phyloP scores from a whole-genome alignment of 2,329 filamentous ascomycete species.

The Pyricularia grisea region DNA sequence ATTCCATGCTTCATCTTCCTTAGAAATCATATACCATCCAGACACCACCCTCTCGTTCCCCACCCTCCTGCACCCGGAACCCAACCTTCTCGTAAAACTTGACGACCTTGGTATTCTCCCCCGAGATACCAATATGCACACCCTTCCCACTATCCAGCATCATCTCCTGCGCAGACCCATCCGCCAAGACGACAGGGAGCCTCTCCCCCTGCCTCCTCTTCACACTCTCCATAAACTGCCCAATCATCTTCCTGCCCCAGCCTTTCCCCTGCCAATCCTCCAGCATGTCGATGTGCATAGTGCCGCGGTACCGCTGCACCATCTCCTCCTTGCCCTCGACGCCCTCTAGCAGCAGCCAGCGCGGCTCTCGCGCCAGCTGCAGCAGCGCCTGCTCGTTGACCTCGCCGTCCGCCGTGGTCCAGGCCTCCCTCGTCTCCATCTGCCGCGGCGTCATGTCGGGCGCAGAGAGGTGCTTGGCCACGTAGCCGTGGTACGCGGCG shows the following conservation, averaged over 20 bases:
- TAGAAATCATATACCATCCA: conserved; percentile 32
- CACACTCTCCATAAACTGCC: conserved; percentile 29
- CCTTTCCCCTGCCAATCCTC: conserved; percentile 29
- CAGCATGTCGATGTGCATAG: conserved; percentile 41
- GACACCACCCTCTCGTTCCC: conserved; percentile 22
- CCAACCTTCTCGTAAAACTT: conserved; percentile 37
- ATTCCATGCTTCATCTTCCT: too few relatives aligned
- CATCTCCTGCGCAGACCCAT: conserved; percentile 7
- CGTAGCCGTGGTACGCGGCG: conserved; percentile 27
- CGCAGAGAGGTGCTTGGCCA: conserved; percentile 20
- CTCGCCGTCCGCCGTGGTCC: conserved; percentile 28
- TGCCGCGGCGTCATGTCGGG: conserved; percentile 12
- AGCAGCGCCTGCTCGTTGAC: conserved; percentile 25
- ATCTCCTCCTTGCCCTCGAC: conserved; percentile 24
- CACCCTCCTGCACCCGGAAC: conserved; percentile 28
- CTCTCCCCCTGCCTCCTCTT: conserved; percentile 9
- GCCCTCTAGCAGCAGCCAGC: conserved; percentile 27
- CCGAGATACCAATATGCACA: conserved; percentile 32
- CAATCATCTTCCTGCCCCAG: conserved; percentile 33
- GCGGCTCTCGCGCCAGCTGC: conserved; percentile 30
- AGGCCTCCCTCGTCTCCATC: conserved; percentile 20
- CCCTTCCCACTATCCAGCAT: conserved; percentile 23
- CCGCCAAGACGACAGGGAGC: conserved; percentile 1
- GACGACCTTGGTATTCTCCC: conserved; percentile 37
- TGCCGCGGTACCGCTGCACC: conserved; percentile 25